phyloP scores from a whole-genome alignment of 2,329 filamentous ascomycete genomes.

The Sporothrix globosa region DNA sequence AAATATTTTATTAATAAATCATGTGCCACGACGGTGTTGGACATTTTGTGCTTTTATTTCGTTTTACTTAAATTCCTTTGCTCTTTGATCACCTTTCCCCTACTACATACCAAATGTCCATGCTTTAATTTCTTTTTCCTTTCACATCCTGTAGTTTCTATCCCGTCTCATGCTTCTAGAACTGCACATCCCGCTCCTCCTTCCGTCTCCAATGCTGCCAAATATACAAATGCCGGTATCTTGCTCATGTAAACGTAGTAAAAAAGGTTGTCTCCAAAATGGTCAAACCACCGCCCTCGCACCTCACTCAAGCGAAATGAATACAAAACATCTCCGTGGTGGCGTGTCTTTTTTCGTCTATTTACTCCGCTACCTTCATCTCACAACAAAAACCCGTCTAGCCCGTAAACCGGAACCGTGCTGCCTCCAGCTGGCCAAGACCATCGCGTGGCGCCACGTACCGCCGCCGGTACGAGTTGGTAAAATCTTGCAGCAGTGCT shows the following conservation, averaged over 20 bases:
- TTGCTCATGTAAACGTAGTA: constrained; percentile 16
- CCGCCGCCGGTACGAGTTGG: constrained; percentile 86
- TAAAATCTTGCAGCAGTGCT: constrained; percentile 90
- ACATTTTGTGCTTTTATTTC: background rate
- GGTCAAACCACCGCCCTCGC: constrained; percentile 15
- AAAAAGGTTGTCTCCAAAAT: background rate
- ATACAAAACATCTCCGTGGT: background rate
- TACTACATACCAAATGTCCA: constrained; percentile 1
- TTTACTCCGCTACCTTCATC: background rate
- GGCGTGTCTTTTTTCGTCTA: background rate
- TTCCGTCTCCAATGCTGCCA: constrained; percentile 1
- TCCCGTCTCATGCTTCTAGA: background rate
- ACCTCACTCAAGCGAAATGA: background rate
- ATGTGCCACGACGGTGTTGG: background rate
- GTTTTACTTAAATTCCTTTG: background rate
- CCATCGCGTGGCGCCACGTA: constrained; percentile 96
- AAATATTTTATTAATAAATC: background rate
- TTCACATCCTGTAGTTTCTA: constrained; percentile 15
- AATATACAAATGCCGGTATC: constrained; percentile 28
- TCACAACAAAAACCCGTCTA: constrained; percentile 38
- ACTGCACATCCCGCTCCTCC: background rate
- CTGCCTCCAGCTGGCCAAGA: constrained; percentile 81
- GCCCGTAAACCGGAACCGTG: constrained; percentile 78
- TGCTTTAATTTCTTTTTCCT: background rate
- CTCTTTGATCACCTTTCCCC: background rate